phyloP scores from a whole-genome alignment of 805 yeast genomes.

The Starmerella vitae region DNA sequence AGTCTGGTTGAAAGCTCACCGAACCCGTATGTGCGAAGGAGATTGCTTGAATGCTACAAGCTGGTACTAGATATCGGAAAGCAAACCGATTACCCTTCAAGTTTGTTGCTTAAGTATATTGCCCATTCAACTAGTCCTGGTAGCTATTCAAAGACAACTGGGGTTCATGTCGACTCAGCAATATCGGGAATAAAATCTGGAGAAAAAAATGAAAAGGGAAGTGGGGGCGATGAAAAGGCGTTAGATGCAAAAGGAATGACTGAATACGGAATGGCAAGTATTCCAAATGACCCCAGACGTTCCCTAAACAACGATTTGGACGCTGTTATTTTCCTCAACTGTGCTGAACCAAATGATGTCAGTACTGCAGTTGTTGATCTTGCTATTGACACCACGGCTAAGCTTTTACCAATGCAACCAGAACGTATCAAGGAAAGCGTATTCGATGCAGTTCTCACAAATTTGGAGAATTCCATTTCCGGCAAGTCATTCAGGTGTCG shows the following conservation, averaged over 20 bases:
- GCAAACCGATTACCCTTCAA: slow-evolving; percentile 26
- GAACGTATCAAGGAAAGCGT: slow-evolving; percentile 74
- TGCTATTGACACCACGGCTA: slow-evolving; percentile 63
- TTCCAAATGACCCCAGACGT: background rate
- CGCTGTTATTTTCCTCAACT: background rate
- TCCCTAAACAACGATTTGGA: slow-evolving; percentile 8
- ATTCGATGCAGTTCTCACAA: slow-evolving; percentile 61
- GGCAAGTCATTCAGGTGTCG: slow-evolving; percentile 2
- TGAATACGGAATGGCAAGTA: background rate
- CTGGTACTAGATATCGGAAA: slow-evolving; percentile 14
- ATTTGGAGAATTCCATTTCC: slow-evolving; percentile 29
- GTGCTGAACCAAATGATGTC: slow-evolving; percentile 3
- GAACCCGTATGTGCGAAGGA: slow-evolving; percentile 18
- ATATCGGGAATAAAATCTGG: background rate
- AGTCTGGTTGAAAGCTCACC: slow-evolving; percentile 20
- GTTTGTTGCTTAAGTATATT: slow-evolving; percentile 29
- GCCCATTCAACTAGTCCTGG: slow-evolving; percentile 18
- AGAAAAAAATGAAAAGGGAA: background rate
- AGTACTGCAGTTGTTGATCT: slow-evolving; percentile 41
- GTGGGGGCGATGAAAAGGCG: background rate
- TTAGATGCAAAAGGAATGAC: background rate
- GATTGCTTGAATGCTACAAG: slow-evolving; percentile 19
- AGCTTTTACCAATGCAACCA: slow-evolving; percentile 56
- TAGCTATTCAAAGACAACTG: slow-evolving; percentile 7
- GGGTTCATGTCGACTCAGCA: slow-evolving; percentile 13